Base-by-base conservation (phyloP, 441 rosid genomes). In the Populus hybrid region DNA sequence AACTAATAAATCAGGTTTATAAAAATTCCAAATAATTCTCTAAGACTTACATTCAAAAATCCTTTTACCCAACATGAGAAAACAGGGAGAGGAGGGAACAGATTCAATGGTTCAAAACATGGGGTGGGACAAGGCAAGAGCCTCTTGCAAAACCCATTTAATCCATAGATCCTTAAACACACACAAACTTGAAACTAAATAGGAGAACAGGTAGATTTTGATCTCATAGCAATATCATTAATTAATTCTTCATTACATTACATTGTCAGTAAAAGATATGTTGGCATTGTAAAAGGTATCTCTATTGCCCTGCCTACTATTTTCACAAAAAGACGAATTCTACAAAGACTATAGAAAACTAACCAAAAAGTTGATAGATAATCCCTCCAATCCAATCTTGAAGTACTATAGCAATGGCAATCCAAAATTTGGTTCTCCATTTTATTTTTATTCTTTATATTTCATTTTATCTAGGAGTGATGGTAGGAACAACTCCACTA, bases 401-500 rank as follows among this genome's bases (percentile, higher is more conserved):
- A 33, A 66, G 23, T 14, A 69, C 67, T 12, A 29, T 10, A 50
- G 59, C 26, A 65, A 16, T 21, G 56, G 20, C 20, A 4, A 45
- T 45, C 65, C 14, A 61, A 61, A 26, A 61, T 9, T 8, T 21
- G 61, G 61, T 18, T 18, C n/a, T n/a, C 63, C 63, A 53, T 2
- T 53, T 45, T 50, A 16, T 50, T 33, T 33, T 33, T 33, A 33
- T 33, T 33, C 36, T 0, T 33, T 24, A 9, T 6, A 3, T 40
- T 9, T 21, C 68, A 29, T 50, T 82, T 33, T 86, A 94, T 85
- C 98, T 89, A 14, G 99, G 98, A 68, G 77, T 31, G 75, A 96
- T 85, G 64, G 94, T 86, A 8, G 99, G 97, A 79, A 84, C 68
- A 26, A 83, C 82, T 76, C 93, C 99, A 73, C 99, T 94, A 65